These are phyloP conservation scores for Penstemon newberryi DNA, from an alignment of 257 asterid genomes.

Conservation along the genomic window DNA sequence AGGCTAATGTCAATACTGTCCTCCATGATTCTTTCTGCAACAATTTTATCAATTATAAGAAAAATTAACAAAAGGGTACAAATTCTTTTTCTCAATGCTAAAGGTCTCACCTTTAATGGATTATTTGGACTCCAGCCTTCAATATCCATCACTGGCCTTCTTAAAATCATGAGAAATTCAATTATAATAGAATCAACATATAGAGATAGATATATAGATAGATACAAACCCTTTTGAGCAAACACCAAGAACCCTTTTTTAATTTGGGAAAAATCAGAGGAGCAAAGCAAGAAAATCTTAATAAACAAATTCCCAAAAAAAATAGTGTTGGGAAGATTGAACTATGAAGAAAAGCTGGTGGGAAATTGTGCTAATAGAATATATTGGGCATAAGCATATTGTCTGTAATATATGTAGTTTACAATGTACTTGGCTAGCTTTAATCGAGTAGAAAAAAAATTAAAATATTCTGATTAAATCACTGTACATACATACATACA, in stretches of 20 bases:
- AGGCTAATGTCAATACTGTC: slow-evolving; percentile 54
- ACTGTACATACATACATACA: too few relatives aligned
- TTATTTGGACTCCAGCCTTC: slow-evolving; percentile 59
- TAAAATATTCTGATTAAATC: background rate
- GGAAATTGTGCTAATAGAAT: slow-evolving; percentile 41
- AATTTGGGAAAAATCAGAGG: slow-evolving; percentile 15
- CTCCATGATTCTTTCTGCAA: slow-evolving; percentile 65
- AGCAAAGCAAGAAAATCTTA: slow-evolving; percentile 37
- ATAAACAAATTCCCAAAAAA: slow-evolving; percentile 25
- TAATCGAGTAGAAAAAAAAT: background rate
- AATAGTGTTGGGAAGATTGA: slow-evolving; percentile 34
- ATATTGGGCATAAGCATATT: background rate
- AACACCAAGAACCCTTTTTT: slow-evolving; percentile 22
- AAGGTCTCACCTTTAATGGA: slow-evolving; percentile 65
- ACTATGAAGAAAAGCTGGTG: slow-evolving; percentile 36
- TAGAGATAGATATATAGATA: background rate
- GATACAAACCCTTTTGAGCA: slow-evolving; percentile 23
- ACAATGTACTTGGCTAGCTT: slow-evolving; percentile 11
- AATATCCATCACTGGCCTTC: slow-evolving; percentile 67
- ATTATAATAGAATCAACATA: slow-evolving; percentile 19
- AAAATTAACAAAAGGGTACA: slow-evolving; percentile 11
- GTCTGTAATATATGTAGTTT: too few relatives aligned
- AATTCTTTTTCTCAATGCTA: background rate
- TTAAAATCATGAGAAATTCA: slow-evolving; percentile 49
- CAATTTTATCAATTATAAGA: background rate